A percentile compares a stretch with the other conserved stretches of the same genome.
Conservation (phyloP, 345 rosid species). For the Mangifera indica region DNA sequence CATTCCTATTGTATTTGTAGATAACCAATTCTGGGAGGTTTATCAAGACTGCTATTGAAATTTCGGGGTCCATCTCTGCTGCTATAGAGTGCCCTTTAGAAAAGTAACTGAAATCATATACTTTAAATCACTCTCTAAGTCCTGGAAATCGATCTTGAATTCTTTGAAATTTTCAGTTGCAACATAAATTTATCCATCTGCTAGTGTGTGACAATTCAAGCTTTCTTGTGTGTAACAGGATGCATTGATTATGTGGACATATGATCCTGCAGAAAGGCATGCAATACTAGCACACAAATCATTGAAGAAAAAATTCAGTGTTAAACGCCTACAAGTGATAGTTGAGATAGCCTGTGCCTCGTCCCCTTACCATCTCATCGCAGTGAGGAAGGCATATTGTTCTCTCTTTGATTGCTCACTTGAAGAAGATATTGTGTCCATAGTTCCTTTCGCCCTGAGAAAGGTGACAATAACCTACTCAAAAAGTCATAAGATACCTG, state of each 20-base stretch:
- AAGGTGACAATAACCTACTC: slow-evolving; percentile 48
- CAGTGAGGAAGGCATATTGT: slow-evolving; percentile 77
- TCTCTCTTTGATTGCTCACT: slow-evolving; percentile 58
- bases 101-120: no score
- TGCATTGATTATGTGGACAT: slow-evolving; percentile 68
- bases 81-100: no score
- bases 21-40: background rate
- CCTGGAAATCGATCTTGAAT: background rate
- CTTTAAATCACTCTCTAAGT: background rate
- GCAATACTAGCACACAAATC: slow-evolving; percentile 66
- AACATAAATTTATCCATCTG: background rate
- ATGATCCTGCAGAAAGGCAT: slow-evolving; percentile 83
- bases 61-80: no score
- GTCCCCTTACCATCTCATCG: slow-evolving; percentile 66
- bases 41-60: background rate
- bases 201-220: background rate
- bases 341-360: slow-evolving; percentile 80
- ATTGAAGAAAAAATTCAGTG: slow-evolving; percentile 38
- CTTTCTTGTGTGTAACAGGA: slow-evolving; percentile 43
- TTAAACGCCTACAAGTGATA: slow-evolving; percentile 50
- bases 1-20: background rate
- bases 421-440: slow-evolving; percentile 69
- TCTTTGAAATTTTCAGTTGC: background rate
- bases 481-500: background rate
- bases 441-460: slow-evolving; percentile 42